These are phyloP conservation scores for Boechera divaricarpa DNA, from an alignment of 345 rosid genomes.

Conservation along the genomic window DNA sequence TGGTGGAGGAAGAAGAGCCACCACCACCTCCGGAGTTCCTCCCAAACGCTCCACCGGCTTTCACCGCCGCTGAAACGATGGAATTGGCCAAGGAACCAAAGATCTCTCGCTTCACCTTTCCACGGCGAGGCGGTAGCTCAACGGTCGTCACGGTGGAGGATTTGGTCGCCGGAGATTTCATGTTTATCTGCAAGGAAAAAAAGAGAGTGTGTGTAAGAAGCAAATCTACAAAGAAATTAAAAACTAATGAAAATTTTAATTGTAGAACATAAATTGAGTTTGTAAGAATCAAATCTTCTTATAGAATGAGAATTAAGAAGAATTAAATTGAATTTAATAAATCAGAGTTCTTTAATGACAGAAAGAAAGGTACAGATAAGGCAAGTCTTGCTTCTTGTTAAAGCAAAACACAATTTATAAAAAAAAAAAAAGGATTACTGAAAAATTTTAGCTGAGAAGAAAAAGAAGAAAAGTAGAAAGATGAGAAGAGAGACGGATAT, in stretches of 20 bases:
- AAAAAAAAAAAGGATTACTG: neutral
- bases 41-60: conserved; percentile 30
- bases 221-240: neutral
- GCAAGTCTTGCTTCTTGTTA: conserved; percentile 38
- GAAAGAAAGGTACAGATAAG: conserved; percentile 43
- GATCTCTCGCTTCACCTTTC: conserved; percentile 44
- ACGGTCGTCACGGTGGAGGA: conserved; percentile 13
- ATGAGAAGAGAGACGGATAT: neutral
- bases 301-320: neutral
- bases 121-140: conserved; percentile 45
- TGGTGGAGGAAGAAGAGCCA: conserved; percentile 34
- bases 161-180: conserved; percentile 30
- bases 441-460: neutral
- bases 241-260: neutral
- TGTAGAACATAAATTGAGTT: too few relatives aligned
- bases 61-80: conserved; percentile 30
- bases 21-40: conserved; percentile 25
- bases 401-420: conserved; percentile 13
- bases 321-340: neutral
- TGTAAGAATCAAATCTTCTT: neutral
- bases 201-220: conserved; percentile 13
- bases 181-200: conserved; percentile 27
- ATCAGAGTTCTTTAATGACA: conserved; percentile 7
- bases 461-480: neutral
- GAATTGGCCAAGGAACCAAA: conserved; percentile 38